phyloP scores from a whole-genome alignment of 2,329 filamentous ascomycete species.

The Hymenoscyphus infarciens region DNA sequence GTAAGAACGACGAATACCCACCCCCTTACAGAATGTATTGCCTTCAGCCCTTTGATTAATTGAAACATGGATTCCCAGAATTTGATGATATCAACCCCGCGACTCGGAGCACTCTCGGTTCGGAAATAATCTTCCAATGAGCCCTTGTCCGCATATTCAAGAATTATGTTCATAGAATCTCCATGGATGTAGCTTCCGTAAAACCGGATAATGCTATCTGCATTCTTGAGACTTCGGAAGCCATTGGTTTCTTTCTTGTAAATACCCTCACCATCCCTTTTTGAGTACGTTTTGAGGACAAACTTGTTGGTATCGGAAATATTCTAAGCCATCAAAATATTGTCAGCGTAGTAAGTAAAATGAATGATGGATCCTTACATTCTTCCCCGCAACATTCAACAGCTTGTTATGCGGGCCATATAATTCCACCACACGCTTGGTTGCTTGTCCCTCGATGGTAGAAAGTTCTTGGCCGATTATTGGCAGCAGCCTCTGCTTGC shows the following conservation, averaged over 20 bases:
- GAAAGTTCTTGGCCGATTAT: conserved; percentile 25
- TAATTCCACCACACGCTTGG: conserved; percentile 27
- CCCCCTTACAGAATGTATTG: conserved; percentile 23
- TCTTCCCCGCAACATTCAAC: background rate
- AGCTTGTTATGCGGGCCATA: conserved; percentile 31
- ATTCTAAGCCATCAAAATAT: background rate
- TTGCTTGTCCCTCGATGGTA: conserved; percentile 20
- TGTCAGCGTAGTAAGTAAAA: background rate
- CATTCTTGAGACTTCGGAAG: conserved; percentile 23
- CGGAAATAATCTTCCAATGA: conserved; percentile 35
- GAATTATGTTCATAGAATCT: conserved; percentile 33
- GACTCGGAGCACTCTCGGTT: conserved; percentile 25
- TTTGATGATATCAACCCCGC: conserved; percentile 31
- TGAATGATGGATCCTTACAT: background rate
- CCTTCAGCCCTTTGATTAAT: conserved; percentile 31
- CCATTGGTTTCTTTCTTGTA: conserved; percentile 31
- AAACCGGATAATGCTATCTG: conserved; percentile 31
- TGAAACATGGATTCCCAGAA: conserved; percentile 36
- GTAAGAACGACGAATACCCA: conserved; percentile 9
- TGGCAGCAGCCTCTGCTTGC: conserved; percentile 28
- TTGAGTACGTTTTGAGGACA: conserved; percentile 31
- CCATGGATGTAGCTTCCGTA: conserved; percentile 31
- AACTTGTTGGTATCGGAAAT: conserved; percentile 26
- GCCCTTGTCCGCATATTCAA: conserved; percentile 38
- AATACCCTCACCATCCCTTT: conserved; percentile 19